phyloP scores from a whole-genome alignment of 2,329 filamentous ascomycete species.

The Ophiostoma pallidulum region DNA sequence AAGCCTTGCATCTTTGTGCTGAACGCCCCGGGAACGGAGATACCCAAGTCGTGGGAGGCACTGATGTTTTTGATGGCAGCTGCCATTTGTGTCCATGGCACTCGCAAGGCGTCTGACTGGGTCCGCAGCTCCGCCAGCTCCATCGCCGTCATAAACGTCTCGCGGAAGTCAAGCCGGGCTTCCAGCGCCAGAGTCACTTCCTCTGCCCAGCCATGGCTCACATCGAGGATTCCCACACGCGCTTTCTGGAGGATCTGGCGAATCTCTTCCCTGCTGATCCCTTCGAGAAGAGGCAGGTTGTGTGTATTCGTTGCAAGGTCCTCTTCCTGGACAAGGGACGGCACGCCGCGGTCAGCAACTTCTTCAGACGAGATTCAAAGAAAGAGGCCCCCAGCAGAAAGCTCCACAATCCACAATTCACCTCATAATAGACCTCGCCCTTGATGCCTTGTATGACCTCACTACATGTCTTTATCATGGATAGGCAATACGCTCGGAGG shows the following conservation, averaged over 20 bases:
- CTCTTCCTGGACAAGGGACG: constrained; percentile 56
- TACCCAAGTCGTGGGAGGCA: constrained; percentile 52
- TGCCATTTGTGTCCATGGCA: constrained; percentile 43
- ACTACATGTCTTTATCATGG: constrained; percentile 71
- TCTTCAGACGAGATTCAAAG: no score
- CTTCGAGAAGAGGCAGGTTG: constrained; percentile 63
- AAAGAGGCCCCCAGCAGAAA: no score
- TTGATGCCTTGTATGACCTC: constrained; percentile 69
- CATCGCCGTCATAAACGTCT: constrained; percentile 48
- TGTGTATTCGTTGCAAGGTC: constrained; percentile 94
- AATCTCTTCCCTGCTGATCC: constrained; percentile 49
- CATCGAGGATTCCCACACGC: constrained; percentile 38
- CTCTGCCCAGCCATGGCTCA: constrained; percentile 29
- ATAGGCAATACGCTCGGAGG: constrained; percentile 77
- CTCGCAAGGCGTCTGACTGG: constrained; percentile 36
- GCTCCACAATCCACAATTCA: no score
- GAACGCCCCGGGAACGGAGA: constrained; percentile 65
- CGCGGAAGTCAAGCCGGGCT: constrained; percentile 56
- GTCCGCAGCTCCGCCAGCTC: constrained; percentile 38
- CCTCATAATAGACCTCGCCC: constrained; percentile 81
- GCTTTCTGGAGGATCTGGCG: constrained; percentile 45
- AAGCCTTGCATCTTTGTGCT: constrained; percentile 85
- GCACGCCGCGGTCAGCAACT: neutral
- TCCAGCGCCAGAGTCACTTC: constrained; percentile 47
- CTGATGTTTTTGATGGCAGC: constrained; percentile 46